Percentiles rank a stretch among this genome's conserved stretches.
phyloP scores from a whole-genome alignment of 2,329 filamentous ascomycete genomes.

The Penicillium brevicompactum region DNA sequence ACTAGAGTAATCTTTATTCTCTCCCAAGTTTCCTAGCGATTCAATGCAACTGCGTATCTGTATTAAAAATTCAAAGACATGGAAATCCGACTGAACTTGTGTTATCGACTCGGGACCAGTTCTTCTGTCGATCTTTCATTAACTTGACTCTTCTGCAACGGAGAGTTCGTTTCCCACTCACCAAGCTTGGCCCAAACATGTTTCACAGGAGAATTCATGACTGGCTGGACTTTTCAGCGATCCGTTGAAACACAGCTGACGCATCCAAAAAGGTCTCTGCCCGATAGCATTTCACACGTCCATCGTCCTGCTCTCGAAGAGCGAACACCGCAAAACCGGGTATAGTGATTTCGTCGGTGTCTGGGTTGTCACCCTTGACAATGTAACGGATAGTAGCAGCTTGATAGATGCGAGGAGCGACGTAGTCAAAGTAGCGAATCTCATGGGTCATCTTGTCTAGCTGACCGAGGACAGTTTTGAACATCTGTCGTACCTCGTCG shows the following conservation, averaged over 20 bases:
- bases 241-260: slow-evolving; percentile 6
- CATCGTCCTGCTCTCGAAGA: neutral
- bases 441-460: slow-evolving; percentile 7
- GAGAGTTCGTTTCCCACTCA: neutral
- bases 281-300: slow-evolving; percentile 6
- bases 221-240: slow-evolving; percentile 3
- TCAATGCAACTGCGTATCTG: too few relatives aligned
- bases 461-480: slow-evolving; percentile 6
- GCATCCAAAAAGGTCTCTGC: slow-evolving; percentile 7
- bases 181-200: neutral
- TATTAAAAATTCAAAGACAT: too few relatives aligned
- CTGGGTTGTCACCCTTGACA: slow-evolving; percentile 5
- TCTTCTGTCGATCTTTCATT: neutral
- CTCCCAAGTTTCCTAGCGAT: too few relatives aligned
- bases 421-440: slow-evolving; percentile 9
- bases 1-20: too few relatives aligned
- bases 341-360: slow-evolving; percentile 8
- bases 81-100: too few relatives aligned
- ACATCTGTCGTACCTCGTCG: slow-evolving; percentile 9
- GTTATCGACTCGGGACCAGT: too few relatives aligned
- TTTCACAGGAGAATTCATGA: neutral
- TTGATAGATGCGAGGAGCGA: slow-evolving; percentile 10
- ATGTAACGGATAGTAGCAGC: slow-evolving; percentile 9
- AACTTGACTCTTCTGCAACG: neutral
- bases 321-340: slow-evolving; percentile 7